These are phyloP conservation scores for Cicer chorassanicum DNA, from an alignment of 306 rosid genomes.

Conservation along the genomic window DNA sequence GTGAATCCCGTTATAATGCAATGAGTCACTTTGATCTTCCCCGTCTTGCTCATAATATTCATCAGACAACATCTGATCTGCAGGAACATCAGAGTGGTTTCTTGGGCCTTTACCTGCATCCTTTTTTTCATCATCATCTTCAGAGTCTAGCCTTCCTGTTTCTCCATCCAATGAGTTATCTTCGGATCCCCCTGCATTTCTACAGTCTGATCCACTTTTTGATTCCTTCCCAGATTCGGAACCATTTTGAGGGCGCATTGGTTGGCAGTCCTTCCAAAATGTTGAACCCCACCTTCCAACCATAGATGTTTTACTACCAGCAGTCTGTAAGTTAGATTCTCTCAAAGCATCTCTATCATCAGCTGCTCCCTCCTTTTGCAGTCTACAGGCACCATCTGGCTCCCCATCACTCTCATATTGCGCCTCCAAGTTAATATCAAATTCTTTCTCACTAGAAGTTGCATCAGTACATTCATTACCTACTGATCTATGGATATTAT, in stretches of 20 bases:
- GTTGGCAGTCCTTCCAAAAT: slow-evolving; percentile 97
- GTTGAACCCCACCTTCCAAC: slow-evolving; percentile 94
- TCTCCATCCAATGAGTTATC: slow-evolving; percentile 72
- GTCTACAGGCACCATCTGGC: slow-evolving; percentile 57
- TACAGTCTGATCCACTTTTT: slow-evolving; percentile 75
- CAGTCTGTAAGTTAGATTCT: slow-evolving; percentile 58
- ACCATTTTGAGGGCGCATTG: slow-evolving; percentile 68
- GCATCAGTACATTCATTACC: slow-evolving; percentile 68
- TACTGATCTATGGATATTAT: slow-evolving; percentile 59
- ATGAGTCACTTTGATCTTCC: slow-evolving; percentile 79
- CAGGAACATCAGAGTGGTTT: slow-evolving; percentile 83
- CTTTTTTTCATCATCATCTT: slow-evolving; percentile 73
- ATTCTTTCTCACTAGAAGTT: slow-evolving; percentile 75
- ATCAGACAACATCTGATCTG: slow-evolving; percentile 94
- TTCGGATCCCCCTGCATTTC: slow-evolving; percentile 71
- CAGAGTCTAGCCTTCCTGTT: slow-evolving; percentile 75
- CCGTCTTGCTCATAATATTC: slow-evolving; percentile 99
- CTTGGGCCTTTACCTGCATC: slow-evolving; percentile 66
- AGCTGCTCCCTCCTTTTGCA: slow-evolving; percentile 64
- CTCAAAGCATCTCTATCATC: slow-evolving; percentile 57
- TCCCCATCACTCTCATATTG: slow-evolving; percentile 81
- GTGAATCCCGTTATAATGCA: slow-evolving; percentile 60
- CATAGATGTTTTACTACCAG: slow-evolving; percentile 70
- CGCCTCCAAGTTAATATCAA: slow-evolving; percentile 79
- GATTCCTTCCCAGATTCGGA: slow-evolving; percentile 83